These are phyloP conservation scores for Paxillus involutus DNA, from an alignment of 768 basidiomycete genomes.

Conservation along the genomic window DNA sequence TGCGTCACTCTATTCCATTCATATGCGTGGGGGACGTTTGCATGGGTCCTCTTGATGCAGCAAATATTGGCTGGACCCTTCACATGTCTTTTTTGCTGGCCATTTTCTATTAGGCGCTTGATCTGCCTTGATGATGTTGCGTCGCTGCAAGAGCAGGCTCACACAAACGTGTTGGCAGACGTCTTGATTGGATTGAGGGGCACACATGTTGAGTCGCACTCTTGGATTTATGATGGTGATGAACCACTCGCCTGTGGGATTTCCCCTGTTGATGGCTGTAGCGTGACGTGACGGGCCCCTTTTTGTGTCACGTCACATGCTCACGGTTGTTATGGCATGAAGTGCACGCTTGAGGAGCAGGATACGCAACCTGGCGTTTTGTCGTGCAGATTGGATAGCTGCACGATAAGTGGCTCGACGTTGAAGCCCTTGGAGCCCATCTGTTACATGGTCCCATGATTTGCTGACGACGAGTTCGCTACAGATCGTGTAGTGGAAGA, in stretches of 20 bases:
- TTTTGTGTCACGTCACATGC: slow-evolving; percentile 1
- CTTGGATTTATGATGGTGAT: slow-evolving; percentile 7
- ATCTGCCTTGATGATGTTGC: slow-evolving; percentile 1
- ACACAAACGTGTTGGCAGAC: slow-evolving; percentile 2
- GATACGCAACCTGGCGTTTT: too few species aligned
- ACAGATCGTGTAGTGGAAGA: too few species aligned
- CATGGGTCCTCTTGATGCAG: not conserved
- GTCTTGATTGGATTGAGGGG: slow-evolving; percentile 3
- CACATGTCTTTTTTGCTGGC: not conserved
- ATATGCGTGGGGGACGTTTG: not conserved
- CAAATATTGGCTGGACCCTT: not conserved
- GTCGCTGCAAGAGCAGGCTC: not conserved
- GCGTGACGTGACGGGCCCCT: slow-evolving; percentile 6
- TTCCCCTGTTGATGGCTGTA: not conserved
- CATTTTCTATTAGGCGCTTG: not conserved
- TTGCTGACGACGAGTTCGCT: too few species aligned
- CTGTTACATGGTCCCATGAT: too few species aligned
- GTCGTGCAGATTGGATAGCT: too few species aligned
- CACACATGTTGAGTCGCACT: slow-evolving; percentile 11
- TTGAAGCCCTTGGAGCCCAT: too few species aligned
- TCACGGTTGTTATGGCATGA: not conserved
- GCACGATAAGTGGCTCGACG: too few species aligned
- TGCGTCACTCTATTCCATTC: slow-evolving; percentile 8
- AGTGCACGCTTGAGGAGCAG: too few species aligned
- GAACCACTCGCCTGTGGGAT: slow-evolving; percentile 9